These are phyloP conservation scores for Desmodesmus armatus DNA, from an alignment of 139 green algal species.

Conservation along the genomic window DNA sequence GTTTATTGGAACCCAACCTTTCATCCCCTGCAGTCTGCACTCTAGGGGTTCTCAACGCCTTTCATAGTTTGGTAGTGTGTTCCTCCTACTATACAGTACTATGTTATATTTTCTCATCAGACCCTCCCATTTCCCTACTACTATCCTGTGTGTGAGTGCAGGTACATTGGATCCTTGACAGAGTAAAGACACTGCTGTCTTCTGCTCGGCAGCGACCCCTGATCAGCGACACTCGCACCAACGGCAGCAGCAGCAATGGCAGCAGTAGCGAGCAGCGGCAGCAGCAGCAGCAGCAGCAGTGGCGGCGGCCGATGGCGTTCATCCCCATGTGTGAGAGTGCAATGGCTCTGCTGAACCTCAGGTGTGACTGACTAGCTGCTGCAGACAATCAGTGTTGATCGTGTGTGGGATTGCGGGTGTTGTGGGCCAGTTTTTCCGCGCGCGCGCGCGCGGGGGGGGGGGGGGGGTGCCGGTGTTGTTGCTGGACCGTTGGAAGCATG, in stretches of 20 bases:
- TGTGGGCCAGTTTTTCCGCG: background rate
- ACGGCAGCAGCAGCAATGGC: background rate
- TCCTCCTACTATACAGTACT: too few relatives aligned
- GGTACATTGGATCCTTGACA: constrained; percentile 41
- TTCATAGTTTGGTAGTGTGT: too few relatives aligned
- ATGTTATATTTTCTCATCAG: too few relatives aligned
- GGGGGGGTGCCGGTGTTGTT: too few relatives aligned
- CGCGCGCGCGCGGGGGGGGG: background rate
- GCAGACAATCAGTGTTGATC: background rate
- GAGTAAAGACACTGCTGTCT: background rate
- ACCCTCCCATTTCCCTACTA: too few relatives aligned
- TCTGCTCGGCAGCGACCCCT: too few relatives aligned
- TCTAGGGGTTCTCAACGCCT: too few relatives aligned
- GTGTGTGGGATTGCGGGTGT: background rate
- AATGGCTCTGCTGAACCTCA: constrained; percentile 51
- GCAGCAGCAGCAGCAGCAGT: background rate
- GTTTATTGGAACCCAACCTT: too few relatives aligned
- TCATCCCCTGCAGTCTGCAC: too few relatives aligned
- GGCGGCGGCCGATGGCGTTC: constrained; percentile 29
- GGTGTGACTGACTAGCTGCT: constrained; percentile 19
- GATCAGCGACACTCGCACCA: constrained; percentile 2
- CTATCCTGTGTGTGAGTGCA: too few relatives aligned
- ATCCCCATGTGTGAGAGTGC: constrained; percentile 60
- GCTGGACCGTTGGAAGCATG: too few relatives aligned
- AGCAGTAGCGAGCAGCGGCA: background rate